phyloP scores from a whole-genome alignment of 257 asterid genomes.

The Misopates orontium region DNA sequence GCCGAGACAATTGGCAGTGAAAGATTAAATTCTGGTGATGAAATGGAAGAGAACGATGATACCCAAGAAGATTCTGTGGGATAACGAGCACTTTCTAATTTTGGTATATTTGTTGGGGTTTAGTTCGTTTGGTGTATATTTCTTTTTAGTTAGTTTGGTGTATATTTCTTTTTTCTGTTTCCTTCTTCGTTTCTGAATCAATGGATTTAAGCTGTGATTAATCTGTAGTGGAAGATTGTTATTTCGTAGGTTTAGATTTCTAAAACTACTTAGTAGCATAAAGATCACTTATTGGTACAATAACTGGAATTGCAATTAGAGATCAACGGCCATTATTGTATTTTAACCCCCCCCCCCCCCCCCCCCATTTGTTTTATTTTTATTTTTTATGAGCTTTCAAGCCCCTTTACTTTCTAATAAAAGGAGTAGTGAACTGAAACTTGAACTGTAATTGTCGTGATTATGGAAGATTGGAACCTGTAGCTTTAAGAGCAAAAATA shows the following conservation, averaged over 20 bases:
- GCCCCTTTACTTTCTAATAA: too few species aligned
- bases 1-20: conserved; percentile 54
- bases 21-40: conserved; percentile 36
- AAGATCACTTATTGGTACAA: too few species aligned
- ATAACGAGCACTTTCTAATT: conserved; percentile 18
- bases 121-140: conserved; percentile 18
- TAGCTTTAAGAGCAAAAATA: too few species aligned
- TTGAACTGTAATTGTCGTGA: too few species aligned
- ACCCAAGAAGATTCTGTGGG: conserved; percentile 60
- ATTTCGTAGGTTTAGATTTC: neutral
- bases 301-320: too few species aligned
- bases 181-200: neutral
- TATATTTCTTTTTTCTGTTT: too few species aligned
- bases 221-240: neutral
- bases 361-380: too few species aligned
- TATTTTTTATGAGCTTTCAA: too few species aligned
- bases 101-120: neutral
- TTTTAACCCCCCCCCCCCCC: too few species aligned
- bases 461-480: too few species aligned
- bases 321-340: too few species aligned
- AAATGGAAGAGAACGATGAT: conserved; percentile 63
- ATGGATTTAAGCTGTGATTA: conserved; percentile 6
- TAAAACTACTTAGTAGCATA: neutral
- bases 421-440: too few species aligned
- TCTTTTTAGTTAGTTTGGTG: neutral